phyloP scores from a whole-genome alignment of 2,329 filamentous ascomycete genomes.

The Fusarium scirpi region DNA sequence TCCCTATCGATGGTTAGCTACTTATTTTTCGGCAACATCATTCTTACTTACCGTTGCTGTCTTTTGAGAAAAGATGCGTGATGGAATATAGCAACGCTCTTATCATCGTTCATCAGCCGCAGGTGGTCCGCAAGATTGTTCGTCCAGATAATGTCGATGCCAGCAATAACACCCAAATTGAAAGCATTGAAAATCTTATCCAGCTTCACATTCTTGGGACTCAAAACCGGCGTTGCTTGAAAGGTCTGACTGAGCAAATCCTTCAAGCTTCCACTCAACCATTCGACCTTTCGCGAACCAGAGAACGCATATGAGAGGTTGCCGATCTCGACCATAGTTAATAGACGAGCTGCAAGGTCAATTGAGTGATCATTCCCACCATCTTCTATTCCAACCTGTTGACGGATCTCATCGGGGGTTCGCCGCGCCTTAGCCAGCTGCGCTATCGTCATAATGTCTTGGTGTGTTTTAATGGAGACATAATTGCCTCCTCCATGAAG shows the following conservation, averaged over 20 bases:
- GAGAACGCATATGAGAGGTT: background rate
- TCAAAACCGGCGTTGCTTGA: background rate
- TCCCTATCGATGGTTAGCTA: background rate
- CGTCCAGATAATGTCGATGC: background rate
- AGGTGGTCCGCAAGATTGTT: background rate
- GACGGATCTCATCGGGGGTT: background rate
- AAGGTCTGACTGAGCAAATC: background rate
- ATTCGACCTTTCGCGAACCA: background rate
- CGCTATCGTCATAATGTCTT: background rate
- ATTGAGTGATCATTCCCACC: background rate
- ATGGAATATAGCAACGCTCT: background rate
- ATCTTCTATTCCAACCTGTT: background rate
- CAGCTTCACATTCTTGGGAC: background rate
- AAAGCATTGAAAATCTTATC: background rate
- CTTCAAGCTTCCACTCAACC: background rate
- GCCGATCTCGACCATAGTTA: slow-evolving; percentile 1
- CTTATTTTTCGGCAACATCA: accelerated
- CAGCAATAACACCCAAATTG: background rate
- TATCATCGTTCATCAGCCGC: background rate
- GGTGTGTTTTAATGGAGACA: background rate
- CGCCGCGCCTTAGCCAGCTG: background rate
- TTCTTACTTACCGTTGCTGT: background rate
- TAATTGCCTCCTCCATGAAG: background rate
- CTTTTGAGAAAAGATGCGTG: background rate
- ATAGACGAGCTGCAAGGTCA: background rate